Conservation (phyloP, 192 early-diverging fungal species). For the Radiomyces spectabilis region DNA sequence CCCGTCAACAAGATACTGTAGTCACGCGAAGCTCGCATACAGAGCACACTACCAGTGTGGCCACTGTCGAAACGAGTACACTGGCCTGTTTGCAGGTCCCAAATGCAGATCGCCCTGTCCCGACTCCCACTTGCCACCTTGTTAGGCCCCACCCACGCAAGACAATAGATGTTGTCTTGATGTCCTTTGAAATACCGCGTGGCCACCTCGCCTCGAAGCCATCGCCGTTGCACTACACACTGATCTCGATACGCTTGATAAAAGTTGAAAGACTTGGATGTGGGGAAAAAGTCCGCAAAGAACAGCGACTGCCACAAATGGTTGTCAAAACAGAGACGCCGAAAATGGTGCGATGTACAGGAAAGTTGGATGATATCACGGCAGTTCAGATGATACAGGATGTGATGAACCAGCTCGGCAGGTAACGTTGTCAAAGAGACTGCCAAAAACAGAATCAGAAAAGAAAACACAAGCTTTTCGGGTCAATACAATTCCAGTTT, state of each 20-base stretch:
- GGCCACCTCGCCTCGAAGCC: slow-evolving; percentile 36
- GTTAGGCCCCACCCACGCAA: slow-evolving; percentile 65
- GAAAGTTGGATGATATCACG: slow-evolving; percentile 2
- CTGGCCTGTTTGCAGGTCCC: slow-evolving; percentile 60
- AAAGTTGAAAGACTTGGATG: not conserved
- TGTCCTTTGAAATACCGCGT: slow-evolving; percentile 69
- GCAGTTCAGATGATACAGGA: slow-evolving; percentile 5
- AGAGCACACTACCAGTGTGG: slow-evolving; percentile 63
- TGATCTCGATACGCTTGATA: slow-evolving; percentile 53
- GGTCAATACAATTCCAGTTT: too few relatives aligned
- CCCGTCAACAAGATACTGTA: slow-evolving; percentile 67
- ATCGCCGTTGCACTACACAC: slow-evolving; percentile 46
- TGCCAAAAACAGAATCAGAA: too few relatives aligned
- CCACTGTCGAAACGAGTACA: slow-evolving; percentile 44
- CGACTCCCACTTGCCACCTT: slow-evolving; percentile 73
- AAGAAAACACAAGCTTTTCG: too few relatives aligned
- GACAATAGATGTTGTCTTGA: slow-evolving; percentile 80
- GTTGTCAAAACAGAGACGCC: slow-evolving; percentile 4
- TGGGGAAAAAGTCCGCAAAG: slow-evolving; percentile 1
- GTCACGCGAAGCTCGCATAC: slow-evolving; percentile 66
- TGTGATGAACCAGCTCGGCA: slow-evolving; percentile 6
- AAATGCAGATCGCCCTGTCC: slow-evolving; percentile 73
- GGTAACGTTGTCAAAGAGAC: too few relatives aligned
- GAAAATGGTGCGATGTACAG: not conserved
- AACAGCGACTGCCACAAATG: slow-evolving; percentile 6